phyloP scores from a whole-genome alignment of 1,284 basidiomycete genomes.

The Fomitopsis pinicola region DNA sequence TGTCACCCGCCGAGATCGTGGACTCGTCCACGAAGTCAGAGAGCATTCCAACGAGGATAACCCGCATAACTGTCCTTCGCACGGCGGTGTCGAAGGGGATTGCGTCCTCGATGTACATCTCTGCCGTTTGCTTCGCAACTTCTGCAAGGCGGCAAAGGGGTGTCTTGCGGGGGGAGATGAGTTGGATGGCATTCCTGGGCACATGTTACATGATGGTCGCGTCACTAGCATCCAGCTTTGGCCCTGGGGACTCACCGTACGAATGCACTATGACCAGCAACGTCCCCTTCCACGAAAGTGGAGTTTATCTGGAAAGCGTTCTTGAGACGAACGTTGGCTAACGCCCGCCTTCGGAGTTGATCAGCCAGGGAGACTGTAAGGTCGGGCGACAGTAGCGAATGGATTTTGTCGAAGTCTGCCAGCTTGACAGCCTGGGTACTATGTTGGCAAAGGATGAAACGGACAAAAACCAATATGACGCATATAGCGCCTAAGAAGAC shows the following conservation, averaged over 20 bases:
- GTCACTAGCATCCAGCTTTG: not conserved
- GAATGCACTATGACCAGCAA: conserved; percentile 30
- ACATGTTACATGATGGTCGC: no score
- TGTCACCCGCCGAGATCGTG: conserved; percentile 26
- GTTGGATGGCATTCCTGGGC: conserved; percentile 15
- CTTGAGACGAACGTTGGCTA: conserved; percentile 39
- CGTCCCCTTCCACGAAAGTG: conserved; percentile 33
- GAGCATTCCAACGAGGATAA: conserved; percentile 38
- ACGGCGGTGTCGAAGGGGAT: conserved; percentile 35
- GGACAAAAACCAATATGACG: not conserved
- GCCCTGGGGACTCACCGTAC: conserved; percentile 7
- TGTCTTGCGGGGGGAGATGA: conserved; percentile 23
- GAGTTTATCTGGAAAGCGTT: conserved; percentile 38
- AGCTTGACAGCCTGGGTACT: not conserved
- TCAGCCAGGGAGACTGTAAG: not conserved
- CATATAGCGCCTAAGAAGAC: not conserved
- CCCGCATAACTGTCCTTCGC: conserved; percentile 39
- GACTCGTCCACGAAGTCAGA: conserved; percentile 26
- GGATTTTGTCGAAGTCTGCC: not conserved
- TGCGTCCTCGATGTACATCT: conserved; percentile 12
- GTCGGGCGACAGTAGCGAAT: not conserved
- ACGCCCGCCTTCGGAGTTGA: conserved; percentile 32
- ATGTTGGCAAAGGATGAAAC: not conserved
- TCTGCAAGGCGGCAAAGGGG: conserved; percentile 30
- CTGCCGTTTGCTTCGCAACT: conserved; percentile 27